Evolutionary conservation across 345 rosid species (phyloP).

Genomic region (Euclidium syriacum): DNA sequence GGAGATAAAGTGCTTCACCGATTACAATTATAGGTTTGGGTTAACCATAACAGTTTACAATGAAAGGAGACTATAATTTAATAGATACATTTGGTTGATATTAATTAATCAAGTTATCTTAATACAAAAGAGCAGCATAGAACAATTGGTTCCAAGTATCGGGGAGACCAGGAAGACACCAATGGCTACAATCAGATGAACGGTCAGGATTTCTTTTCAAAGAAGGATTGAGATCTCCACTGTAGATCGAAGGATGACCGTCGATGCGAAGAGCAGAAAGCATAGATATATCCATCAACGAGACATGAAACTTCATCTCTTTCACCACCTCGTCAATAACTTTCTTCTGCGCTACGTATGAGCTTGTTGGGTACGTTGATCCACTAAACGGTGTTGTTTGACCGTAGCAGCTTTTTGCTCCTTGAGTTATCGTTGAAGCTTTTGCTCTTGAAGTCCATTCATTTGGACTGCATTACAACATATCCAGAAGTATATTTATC

Average conservation of each 20-base stretch:
- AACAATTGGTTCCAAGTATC: conserved; percentile 92
- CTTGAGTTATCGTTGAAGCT: conserved; percentile 22
- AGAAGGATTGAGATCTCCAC: conserved; percentile 63
- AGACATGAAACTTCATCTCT: conserved; percentile 48
- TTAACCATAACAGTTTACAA: conserved; percentile 10
- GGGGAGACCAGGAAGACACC: conserved; percentile 99
- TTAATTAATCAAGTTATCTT: conserved; percentile 7
- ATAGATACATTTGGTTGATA: conserved; percentile 22
- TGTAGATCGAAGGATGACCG: conserved; percentile 90
- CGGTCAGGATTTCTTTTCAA: conserved; percentile 61
- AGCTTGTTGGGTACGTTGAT: conserved; percentile 48
- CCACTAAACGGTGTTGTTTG: conserved; percentile 64
- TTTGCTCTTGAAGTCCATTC: conserved; percentile 33
- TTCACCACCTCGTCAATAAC: conserved; percentile 55
- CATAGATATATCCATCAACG: conserved; percentile 73
- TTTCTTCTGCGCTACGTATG: conserved; percentile 60
- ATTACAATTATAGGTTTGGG: conserved; percentile 14
- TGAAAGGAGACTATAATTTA: conserved; percentile 1
- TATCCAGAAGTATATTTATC: background rate
- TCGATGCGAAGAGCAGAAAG: conserved; percentile 86
- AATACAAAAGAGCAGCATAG: conserved; percentile 56
- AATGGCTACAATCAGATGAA: conserved; percentile 96
- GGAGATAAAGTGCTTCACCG: background rate
- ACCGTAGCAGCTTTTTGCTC: conserved; percentile 65
- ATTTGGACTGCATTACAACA: conserved; percentile 29